A percentile compares a stretch with the other conserved stretches of the same genome.
phyloP scores from a whole-genome alignment of 345 rosid species.

The Gossypium australe region DNA sequence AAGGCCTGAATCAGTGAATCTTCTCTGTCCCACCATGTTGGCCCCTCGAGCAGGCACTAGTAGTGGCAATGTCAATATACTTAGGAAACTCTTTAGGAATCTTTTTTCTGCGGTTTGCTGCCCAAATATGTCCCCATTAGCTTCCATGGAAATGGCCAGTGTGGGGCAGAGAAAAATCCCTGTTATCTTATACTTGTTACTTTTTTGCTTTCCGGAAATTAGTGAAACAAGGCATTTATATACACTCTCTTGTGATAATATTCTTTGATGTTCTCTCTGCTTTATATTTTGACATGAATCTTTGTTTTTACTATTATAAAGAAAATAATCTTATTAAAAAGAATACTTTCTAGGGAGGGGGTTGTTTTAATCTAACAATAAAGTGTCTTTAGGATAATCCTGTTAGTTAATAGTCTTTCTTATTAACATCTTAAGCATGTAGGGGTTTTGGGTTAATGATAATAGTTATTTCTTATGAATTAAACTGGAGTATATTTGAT shows the following conservation, averaged over 20 bases:
- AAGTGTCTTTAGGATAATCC: background rate
- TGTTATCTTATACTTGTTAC: background rate
- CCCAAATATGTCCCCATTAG: background rate
- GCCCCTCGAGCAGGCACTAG: background rate
- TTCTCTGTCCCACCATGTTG: constrained; percentile 7
- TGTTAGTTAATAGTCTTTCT: background rate
- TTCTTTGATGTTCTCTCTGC: background rate
- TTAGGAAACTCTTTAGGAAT: constrained; percentile 1
- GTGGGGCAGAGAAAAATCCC: constrained; percentile 2
- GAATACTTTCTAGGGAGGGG: background rate
- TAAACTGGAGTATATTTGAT: background rate
- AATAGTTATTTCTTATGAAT: background rate
- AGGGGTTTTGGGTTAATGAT: background rate
- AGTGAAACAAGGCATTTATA: background rate
- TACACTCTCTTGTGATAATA: background rate
- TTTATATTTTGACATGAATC: background rate
- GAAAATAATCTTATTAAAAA: too few relatives aligned
- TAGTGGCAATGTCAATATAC: background rate
- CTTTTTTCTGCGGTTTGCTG: constrained; percentile 6
- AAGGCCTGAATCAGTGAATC: constrained; percentile 5
- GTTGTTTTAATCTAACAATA: background rate
- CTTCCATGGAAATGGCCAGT: background rate
- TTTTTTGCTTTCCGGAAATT: background rate
- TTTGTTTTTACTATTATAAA: too few relatives aligned
- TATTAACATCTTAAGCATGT: background rate